Base-by-base conservation (phyloP, 1,139 yeast species). In the Pneumocystis oryctolagi region DNA sequence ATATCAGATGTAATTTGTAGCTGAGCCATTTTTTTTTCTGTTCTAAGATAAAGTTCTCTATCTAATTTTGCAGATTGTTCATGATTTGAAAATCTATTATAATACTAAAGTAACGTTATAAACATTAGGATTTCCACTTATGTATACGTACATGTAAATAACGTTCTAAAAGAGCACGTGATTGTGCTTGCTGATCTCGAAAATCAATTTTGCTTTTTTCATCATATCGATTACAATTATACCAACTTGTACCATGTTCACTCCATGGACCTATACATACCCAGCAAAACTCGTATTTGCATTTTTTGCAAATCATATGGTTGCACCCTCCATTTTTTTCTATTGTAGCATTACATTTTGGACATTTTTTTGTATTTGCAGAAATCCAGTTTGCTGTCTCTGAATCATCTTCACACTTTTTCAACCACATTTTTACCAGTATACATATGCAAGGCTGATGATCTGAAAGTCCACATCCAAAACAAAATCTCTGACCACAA, bases 281-380 rank as follows among this genome's bases (percentile, higher is more conserved):
- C 99, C 99, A 92, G 72, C 99, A 92, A 72, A 89, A 92, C 70
- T 90, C 88, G 71, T 82, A 75, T 14, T 73, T 72, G 73, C 99
- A 92, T 66, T 84, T 85, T 5, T 81, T 77, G 73, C 99, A 92
- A 0, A 84, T 80, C 96, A 92, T 90, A 74, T 92, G 98, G 74
- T 92, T 65, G 59, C 66, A 65, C 9, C 82, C 82, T 16, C 82
- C 82, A 66, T 78, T 65, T 65, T 74, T 65, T 42, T 65, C 82
- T 61, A 80, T 80, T n/a, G 78, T 73, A 0, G 84, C 72, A 28
- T 72, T 74, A 73, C 92, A 65, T 53, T 65, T 65, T 1, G 73
- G 73, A 71, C 98, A 92, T 61, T 82, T 81, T 69, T 89, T 86
- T 1, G 98, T 89, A 72, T 92, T 84, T 2, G 88, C 84, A n/a